These are phyloP conservation scores for Talaromyces sp. DNA, from an alignment of 2,329 filamentous ascomycete species.

Conservation along the genomic window DNA sequence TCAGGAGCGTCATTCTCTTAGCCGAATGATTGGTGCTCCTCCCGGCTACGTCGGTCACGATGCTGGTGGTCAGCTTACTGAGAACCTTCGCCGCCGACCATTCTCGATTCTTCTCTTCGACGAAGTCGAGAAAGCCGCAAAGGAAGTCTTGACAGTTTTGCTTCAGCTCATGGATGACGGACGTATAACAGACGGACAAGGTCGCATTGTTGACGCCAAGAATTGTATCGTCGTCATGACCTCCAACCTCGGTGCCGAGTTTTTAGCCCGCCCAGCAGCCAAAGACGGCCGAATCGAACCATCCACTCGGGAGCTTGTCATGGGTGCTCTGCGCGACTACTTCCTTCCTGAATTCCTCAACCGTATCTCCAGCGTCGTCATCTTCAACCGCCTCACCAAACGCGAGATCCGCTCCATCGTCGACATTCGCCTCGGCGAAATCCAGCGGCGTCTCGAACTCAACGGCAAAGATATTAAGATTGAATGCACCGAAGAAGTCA, in stretches of 20 bases:
- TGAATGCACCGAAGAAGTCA: conserved; percentile 76
- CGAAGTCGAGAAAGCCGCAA: conserved; percentile 97
- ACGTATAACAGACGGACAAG: conserved; percentile 96
- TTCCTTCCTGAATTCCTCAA: conserved; percentile 99
- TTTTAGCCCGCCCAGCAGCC: conserved; percentile 72
- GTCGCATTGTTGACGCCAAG: conserved; percentile 86
- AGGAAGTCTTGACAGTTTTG: conserved; percentile 92
- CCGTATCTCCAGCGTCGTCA: conserved; percentile 91
- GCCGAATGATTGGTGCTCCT: conserved; percentile 95
- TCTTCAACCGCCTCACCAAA: conserved; percentile 94
- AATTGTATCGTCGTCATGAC: conserved; percentile 99
- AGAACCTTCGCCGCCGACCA: conserved; percentile 85
- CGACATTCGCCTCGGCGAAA: conserved; percentile 79
- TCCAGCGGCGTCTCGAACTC: conserved; percentile 81
- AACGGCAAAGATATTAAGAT: conserved; percentile 87
- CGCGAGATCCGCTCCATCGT: conserved; percentile 93
- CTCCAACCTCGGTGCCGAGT: conserved; percentile 93
- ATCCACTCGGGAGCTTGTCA: conserved; percentile 82
- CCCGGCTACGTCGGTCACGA: conserved; percentile 97
- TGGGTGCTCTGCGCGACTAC: conserved; percentile 86
- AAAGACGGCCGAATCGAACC: conserved; percentile 82
- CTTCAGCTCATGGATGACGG: conserved; percentile 99
- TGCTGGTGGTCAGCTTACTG: conserved; percentile 90
- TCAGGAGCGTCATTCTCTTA: conserved; percentile 92
- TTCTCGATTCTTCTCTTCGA: conserved; percentile 98